Conservation (phyloP, 768 basidiomycete genomes). For the Suillus luteus region DNA sequence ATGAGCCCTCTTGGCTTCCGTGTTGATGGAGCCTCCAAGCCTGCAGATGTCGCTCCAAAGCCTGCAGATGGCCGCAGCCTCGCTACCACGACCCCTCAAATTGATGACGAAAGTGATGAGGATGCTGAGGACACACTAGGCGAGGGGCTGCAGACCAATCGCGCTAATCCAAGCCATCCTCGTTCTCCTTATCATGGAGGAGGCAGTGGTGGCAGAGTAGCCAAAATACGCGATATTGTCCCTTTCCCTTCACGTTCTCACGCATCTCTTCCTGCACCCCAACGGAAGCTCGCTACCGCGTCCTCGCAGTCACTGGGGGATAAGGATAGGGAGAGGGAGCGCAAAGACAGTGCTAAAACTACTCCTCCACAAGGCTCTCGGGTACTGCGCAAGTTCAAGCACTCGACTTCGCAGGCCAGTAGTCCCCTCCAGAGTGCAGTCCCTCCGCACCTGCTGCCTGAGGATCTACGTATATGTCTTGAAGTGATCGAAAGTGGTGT, state of each 20-base stretch:
- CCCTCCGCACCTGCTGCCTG: slow-evolving; percentile 80
- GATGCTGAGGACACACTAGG: slow-evolving; percentile 56
- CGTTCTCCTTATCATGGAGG: slow-evolving; percentile 73
- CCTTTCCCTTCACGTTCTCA: slow-evolving; percentile 84
- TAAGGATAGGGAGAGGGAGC: slow-evolving; percentile 47
- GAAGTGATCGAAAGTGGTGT: slow-evolving; percentile 87
- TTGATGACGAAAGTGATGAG: slow-evolving; percentile 73
- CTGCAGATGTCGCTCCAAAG: slow-evolving; percentile 26
- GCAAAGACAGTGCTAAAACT: slow-evolving; percentile 45
- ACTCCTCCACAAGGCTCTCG: slow-evolving; percentile 40
- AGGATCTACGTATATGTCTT: slow-evolving; percentile 82
- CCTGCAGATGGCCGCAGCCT: slow-evolving; percentile 51
- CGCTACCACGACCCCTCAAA: slow-evolving; percentile 51
- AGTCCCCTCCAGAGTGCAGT: slow-evolving; percentile 52
- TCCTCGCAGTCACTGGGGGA: slow-evolving; percentile 77
- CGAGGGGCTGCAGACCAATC: slow-evolving; percentile 25
- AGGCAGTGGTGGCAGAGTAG: slow-evolving; percentile 42
- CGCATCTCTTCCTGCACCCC: slow-evolving; percentile 70
- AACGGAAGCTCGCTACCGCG: slow-evolving; percentile 53
- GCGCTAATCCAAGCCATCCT: slow-evolving; percentile 54
- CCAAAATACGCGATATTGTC: slow-evolving; percentile 48
- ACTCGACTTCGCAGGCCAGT: slow-evolving; percentile 56
- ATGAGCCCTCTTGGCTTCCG: slow-evolving; percentile 64
- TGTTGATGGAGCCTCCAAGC: slow-evolving; percentile 46
- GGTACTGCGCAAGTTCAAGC: slow-evolving; percentile 69